A percentile compares a stretch with the other conserved stretches of the same genome.
Evolutionary conservation across 257 asterid genomes (phyloP).

Genomic region (Solanum pennellii): DNA sequence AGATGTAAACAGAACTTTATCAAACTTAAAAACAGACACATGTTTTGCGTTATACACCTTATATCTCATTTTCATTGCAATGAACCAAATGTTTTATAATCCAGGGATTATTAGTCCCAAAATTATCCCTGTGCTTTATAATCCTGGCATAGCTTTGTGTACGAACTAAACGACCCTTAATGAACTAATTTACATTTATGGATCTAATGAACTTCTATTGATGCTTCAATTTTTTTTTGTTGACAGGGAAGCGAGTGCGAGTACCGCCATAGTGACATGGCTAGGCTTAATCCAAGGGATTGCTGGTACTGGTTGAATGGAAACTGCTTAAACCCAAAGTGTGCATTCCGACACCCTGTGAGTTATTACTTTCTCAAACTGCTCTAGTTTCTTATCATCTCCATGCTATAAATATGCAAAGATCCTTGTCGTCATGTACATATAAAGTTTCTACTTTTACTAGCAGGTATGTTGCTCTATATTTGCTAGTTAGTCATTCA

Average conservation of each 20-base stretch:
- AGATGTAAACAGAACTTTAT: neutral
- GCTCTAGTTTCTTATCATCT: neutral
- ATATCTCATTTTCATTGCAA: neutral
- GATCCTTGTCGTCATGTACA: neutral
- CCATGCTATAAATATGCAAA: neutral
- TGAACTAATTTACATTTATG: neutral
- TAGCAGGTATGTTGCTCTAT: neutral
- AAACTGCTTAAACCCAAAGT: constrained; percentile 7
- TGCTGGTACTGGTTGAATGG: constrained; percentile 5
- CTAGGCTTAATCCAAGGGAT: constrained; percentile 6
- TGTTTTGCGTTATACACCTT: neutral
- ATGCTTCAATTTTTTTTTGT: neutral
- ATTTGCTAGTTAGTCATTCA: neutral
- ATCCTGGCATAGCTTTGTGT: neutral
- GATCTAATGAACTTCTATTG: neutral
- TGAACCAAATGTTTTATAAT: neutral
- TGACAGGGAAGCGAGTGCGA: constrained; percentile 43
- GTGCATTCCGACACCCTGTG: constrained; percentile 82
- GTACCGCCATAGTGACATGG: constrained; percentile 6
- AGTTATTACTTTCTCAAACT: constrained; percentile 15
- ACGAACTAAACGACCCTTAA: neutral
- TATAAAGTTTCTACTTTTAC: neutral
- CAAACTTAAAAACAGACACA: neutral
- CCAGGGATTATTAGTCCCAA: neutral
- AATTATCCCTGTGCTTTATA: neutral